Base-by-base conservation (phyloP, 768 basidiomycete genomes). In the Glaciozyma antarctica region DNA sequence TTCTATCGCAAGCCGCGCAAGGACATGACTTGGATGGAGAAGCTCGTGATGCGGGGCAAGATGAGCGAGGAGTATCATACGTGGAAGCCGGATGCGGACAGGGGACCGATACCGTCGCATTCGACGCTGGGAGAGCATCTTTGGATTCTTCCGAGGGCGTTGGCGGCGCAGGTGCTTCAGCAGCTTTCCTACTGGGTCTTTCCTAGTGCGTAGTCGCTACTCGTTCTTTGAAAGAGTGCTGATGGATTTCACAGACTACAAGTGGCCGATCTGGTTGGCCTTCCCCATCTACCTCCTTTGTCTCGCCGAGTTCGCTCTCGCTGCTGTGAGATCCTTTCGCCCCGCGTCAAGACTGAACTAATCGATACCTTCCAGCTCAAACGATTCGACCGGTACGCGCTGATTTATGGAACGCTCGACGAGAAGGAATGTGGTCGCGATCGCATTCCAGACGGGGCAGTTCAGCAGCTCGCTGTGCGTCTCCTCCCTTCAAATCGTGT, bases 381-480 rank as follows among this genome's bases (percentile, higher is more conserved):
- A 5, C 47, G 47, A 1, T 48, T 48, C 19, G n/a, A 48, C 19
- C 3, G 10, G 21, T 48, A 21, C 47, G 47, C 47, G 1, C 47
- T 48, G 2, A 19, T 48, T 3, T 48, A 48, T 16, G 47, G 47
- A 7, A 48, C 47, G 19, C n/a, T 48, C 21, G 47, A 48, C 47
- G 47, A 48, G 47, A 48, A 48, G 47, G 16, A 19, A 8, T 21
- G 19, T 21, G 19, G 47, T 16, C 47, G 47, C 21, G 47, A 48
- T 10, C 47, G 47, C 47, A 41, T 56, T 17, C 55, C 55, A 5
- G 55, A 56, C 16, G 34, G 5, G 13, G 22, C 55, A 1, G 38
- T 56, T 41, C 55, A 32, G 5, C 55, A 56, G n/a, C 55, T 56
- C 12, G 55, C 55, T 56, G 55, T 41, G 16, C 9, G 55, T 41